Evolutionary conservation across 2,329 filamentous ascomycete species (phyloP).

Genomic region (Alternaria sp.): DNA sequence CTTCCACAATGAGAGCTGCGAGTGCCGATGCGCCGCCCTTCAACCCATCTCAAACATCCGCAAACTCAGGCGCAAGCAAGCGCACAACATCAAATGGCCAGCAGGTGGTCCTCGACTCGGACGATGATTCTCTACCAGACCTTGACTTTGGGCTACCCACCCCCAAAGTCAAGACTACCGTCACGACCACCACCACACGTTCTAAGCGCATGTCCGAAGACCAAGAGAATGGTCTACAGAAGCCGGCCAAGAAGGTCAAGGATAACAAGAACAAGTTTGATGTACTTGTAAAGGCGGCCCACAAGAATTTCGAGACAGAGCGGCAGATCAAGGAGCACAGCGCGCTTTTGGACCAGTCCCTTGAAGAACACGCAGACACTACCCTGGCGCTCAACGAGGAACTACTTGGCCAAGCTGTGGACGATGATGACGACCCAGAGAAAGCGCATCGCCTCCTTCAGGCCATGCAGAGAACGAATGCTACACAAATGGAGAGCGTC

Average conservation of each 20-base stretch:
- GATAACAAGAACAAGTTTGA: conserved; percentile 26
- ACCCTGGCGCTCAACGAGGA: conserved; percentile 30
- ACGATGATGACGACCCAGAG: conserved; percentile 81
- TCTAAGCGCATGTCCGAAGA: conserved; percentile 15
- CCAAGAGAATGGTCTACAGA: conserved; percentile 28
- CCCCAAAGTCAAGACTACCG: conserved; percentile 14
- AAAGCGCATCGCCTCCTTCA: conserved; percentile 58
- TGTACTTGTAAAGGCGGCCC: conserved; percentile 31
- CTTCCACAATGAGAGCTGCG: background rate
- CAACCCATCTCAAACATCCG: conserved; percentile 33
- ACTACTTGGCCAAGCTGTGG: conserved; percentile 30
- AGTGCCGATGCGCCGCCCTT: conserved; percentile 17
- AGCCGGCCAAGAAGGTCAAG: conserved; percentile 23
- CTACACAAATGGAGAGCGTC: conserved; percentile 57
- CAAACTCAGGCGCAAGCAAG: conserved; percentile 50
- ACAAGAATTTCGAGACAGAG: conserved; percentile 33
- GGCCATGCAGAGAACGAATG: conserved; percentile 67
- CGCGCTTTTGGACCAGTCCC: conserved; percentile 30
- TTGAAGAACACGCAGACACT: conserved; percentile 14
- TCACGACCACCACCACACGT: conserved; percentile 9
- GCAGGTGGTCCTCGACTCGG: conserved; percentile 67
- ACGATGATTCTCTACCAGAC: conserved; percentile 58
- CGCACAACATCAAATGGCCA: conserved; percentile 61
- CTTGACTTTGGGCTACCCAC: conserved; percentile 54
- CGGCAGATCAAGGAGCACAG: conserved; percentile 34